Evolutionary conservation across 2,329 filamentous ascomycete species (phyloP).

Genomic region (Hymenoscyphus albidus): DNA sequence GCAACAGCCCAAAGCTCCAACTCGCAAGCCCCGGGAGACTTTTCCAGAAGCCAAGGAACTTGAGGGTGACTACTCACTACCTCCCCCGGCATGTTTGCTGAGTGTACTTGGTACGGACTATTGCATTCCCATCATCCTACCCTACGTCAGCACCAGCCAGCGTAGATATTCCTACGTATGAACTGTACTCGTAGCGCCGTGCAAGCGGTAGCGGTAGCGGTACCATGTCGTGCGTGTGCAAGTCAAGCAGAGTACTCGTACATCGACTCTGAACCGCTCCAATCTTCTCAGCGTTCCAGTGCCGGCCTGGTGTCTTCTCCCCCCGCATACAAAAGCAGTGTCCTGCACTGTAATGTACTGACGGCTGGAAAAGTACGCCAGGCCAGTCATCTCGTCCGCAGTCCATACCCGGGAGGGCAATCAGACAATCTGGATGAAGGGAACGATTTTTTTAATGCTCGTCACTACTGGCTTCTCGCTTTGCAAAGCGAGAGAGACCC

Average conservation of each 20-base stretch:
- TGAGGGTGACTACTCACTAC: too few relatives aligned
- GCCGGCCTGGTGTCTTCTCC: not conserved
- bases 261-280: not conserved
- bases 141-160: constrained; percentile 2
- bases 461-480: not conserved
- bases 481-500: not conserved
- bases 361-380: not conserved
- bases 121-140: not conserved
- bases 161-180: not conserved
- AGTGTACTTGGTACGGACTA: not conserved
- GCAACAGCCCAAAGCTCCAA: not conserved
- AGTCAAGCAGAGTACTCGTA: not conserved
- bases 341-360: not conserved
- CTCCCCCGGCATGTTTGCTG: not conserved
- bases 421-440: constrained; percentile 6
- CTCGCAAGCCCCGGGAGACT: not conserved
- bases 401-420: too few relatives aligned
- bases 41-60: not conserved
- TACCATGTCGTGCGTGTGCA: not conserved
- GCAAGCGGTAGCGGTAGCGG: not conserved
- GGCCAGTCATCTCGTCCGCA: not conserved
- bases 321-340: not conserved
- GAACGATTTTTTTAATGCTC: constrained; percentile 5
- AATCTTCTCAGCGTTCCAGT: not conserved
- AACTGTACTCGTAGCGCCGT: not conserved